Evolutionary conservation across 1,139 yeast species (phyloP).

Genomic region (Yamadazyma atmosphaerica): DNA sequence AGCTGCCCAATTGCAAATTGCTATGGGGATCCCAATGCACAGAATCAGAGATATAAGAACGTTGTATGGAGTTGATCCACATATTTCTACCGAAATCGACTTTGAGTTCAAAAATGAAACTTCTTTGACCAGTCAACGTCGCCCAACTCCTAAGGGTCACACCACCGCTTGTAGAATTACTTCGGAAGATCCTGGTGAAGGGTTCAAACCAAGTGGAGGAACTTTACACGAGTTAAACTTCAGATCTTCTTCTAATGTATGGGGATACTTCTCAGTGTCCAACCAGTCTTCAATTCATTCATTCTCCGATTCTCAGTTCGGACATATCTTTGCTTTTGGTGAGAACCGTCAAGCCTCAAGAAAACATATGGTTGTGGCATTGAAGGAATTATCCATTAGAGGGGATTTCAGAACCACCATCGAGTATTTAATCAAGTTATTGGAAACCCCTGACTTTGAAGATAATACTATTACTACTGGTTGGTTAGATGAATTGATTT

Average conservation of each 20-base stretch:
- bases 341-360: constrained; percentile 97
- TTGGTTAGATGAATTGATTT: constrained; percentile 95
- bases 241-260: constrained; percentile 94
- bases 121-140: constrained; percentile 77
- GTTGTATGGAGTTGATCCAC: constrained; percentile 94
- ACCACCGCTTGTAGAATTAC: constrained; percentile 99
- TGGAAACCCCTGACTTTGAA: constrained; percentile 96
- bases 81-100: constrained; percentile 85
- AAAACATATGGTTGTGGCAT: constrained; percentile 97
- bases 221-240: constrained; percentile 92
- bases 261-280: constrained; percentile 99
- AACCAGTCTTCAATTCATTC: constrained; percentile 97
- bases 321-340: constrained; percentile 98
- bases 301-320: constrained; percentile 96
- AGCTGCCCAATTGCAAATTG: constrained; percentile 96
- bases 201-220: constrained; percentile 98
- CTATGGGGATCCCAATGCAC: constrained; percentile 98
- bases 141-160: constrained; percentile 95
- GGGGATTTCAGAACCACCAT: constrained; percentile 99
- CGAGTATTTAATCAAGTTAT: constrained; percentile 88
- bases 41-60: constrained; percentile 90
- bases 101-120: constrained; percentile 79
- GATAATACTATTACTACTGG: constrained; percentile 97
- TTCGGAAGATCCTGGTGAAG: constrained; percentile 98
- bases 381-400: constrained; percentile 92